Conservation (phyloP, 352 stramenopile genomes). For the Phytophthora sojae region DNA sequence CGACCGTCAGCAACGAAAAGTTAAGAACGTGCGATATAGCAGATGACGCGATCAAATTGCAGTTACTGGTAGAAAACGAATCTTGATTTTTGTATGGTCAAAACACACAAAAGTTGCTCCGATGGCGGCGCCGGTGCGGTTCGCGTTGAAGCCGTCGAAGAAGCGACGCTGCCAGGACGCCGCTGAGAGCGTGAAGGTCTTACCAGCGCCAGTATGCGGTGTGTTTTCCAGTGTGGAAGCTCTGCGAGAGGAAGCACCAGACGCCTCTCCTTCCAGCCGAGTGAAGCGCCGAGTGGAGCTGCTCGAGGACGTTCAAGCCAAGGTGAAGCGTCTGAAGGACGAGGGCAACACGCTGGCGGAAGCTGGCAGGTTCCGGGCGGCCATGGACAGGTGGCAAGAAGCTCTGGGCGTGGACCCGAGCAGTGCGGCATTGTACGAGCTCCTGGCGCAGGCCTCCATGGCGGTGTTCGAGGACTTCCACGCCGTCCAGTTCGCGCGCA, state of each 20-base stretch:
- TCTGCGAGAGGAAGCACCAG: slow-evolving; percentile 8
- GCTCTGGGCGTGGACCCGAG: slow-evolving; percentile 52
- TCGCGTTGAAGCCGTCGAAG: slow-evolving; percentile 40
- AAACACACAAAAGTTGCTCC: not conserved
- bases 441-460: slow-evolving; percentile 80
- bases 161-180: slow-evolving; percentile 38
- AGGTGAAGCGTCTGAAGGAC: slow-evolving; percentile 70
- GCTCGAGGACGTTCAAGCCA: slow-evolving; percentile 66
- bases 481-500: slow-evolving; percentile 72
- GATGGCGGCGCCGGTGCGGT: slow-evolving; percentile 29
- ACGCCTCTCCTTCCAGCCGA: not conserved
- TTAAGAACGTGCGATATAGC: slow-evolving; percentile 1
- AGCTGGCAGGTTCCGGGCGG: slow-evolving; percentile 63
- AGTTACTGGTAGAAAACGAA: slow-evolving; percentile 4
- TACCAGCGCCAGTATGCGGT: not conserved
- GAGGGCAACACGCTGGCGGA: slow-evolving; percentile 85
- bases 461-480: slow-evolving; percentile 76
- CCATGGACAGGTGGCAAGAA: slow-evolving; percentile 76
- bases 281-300: slow-evolving; percentile 34
- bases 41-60: slow-evolving; percentile 9
- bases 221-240: slow-evolving; percentile 19
- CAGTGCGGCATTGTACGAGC: slow-evolving; percentile 66
- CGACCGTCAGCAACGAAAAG: not conserved
- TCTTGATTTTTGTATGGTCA: not conserved
- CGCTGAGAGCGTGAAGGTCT: not conserved